Conservation (phyloP, 176 grass and related monocot genomes). For the Panicum miliaceum region DNA sequence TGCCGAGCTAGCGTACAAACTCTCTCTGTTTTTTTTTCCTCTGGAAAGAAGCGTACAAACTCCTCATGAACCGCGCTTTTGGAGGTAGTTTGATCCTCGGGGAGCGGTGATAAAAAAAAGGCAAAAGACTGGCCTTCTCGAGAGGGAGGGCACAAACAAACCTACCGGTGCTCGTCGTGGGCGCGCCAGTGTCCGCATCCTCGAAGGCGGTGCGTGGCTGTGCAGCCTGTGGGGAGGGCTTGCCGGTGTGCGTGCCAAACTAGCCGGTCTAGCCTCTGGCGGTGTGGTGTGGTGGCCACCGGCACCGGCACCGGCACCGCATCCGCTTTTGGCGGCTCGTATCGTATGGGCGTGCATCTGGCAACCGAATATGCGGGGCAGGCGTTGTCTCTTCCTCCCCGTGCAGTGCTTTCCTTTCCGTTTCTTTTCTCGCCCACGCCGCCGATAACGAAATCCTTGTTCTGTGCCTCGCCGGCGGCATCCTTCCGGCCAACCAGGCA, state of each 20-base stretch:
- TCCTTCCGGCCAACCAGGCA: background rate
- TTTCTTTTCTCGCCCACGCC: background rate
- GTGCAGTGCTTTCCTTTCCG: background rate
- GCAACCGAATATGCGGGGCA: background rate
- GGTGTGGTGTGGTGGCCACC: background rate
- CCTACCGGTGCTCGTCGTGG: background rate
- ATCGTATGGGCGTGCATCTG: background rate
- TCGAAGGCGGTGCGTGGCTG: constrained; percentile 21
- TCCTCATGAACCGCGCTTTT: background rate
- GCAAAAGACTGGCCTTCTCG: constrained; percentile 33
- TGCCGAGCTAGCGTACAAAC: background rate
- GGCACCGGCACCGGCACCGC: constrained; percentile 4
- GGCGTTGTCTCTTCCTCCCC: background rate
- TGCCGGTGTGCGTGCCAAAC: constrained; percentile 7
- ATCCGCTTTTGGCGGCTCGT: constrained; percentile 13
- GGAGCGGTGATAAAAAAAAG: background rate
- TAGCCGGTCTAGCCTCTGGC: background rate
- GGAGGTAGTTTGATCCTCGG: constrained; percentile 35
- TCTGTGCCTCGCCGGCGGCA: background rate
- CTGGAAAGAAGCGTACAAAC: background rate
- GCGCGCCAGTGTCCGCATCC: constrained; percentile 19
- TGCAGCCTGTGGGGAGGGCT: background rate
- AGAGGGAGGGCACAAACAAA: background rate
- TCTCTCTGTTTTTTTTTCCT: too few relatives aligned
- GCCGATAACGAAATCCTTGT: background rate